Percentiles rank a stretch among this genome's conserved stretches.
These are phyloP conservation scores for Lactarius akahatsu DNA, from an alignment of 768 basidiomycete species.

Conservation along the genomic window DNA sequence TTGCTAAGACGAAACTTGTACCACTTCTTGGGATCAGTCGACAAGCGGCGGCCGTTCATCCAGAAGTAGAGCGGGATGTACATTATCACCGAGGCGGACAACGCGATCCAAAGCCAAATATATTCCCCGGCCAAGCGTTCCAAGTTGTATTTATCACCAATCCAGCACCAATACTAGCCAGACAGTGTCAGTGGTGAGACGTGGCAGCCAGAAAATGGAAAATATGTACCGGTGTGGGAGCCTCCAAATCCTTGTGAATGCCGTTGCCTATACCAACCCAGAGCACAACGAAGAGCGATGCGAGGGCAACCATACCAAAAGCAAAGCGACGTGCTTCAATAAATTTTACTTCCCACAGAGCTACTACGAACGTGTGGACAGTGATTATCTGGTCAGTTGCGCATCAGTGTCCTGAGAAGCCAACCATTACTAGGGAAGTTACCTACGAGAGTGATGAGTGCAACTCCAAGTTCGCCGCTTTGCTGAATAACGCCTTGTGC, in stretches of 20 bases:
- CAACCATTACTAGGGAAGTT: neutral
- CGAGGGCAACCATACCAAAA: constrained; percentile 15
- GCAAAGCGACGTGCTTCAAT: constrained; percentile 32
- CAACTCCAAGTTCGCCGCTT: constrained; percentile 44
- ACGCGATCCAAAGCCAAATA: constrained; percentile 46
- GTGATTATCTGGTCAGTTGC: constrained; percentile 34
- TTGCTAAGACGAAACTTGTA: constrained; percentile 36
- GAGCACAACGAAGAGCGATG: constrained; percentile 30
- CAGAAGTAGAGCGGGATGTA: constrained; percentile 42
- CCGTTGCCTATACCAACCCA: constrained; percentile 41
- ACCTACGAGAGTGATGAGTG: constrained; percentile 43
- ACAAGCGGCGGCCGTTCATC: constrained; percentile 39
- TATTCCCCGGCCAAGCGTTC: constrained; percentile 44
- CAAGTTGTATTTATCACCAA: constrained; percentile 35
- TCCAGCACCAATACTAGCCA: constrained; percentile 44
- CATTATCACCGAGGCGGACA: constrained; percentile 36
- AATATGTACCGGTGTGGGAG: constrained; percentile 39
- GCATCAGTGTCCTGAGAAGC: constrained; percentile 28
- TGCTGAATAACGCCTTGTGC: constrained; percentile 44
- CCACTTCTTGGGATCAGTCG: constrained; percentile 35
- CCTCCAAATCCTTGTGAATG: constrained; percentile 31
- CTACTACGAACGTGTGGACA: constrained; percentile 42
- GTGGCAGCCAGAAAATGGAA: neutral
- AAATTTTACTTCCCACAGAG: constrained; percentile 37
- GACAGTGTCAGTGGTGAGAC: neutral